Evolutionary conservation across 2,329 filamentous ascomycete genomes (phyloP).

Genomic region (Fusarium metavorans): DNA sequence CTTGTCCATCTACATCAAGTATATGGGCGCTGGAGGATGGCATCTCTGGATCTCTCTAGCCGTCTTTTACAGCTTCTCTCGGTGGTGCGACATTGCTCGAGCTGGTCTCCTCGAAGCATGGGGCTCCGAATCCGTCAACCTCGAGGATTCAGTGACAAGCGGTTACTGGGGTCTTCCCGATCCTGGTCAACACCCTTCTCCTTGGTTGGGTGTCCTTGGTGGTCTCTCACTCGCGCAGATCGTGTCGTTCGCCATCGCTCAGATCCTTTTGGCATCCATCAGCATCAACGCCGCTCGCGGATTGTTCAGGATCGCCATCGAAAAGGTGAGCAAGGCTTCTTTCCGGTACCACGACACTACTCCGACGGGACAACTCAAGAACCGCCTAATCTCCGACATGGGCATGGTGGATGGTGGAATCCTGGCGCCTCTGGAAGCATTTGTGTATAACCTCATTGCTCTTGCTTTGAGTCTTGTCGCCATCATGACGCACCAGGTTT

Average conservation of each 20-base stretch:
- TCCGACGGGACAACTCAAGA: conserved; percentile 90
- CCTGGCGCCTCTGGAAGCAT: conserved; percentile 76
- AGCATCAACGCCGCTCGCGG: conserved; percentile 81
- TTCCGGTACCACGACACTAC: conserved; percentile 95
- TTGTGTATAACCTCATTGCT: conserved; percentile 77
- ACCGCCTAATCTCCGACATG: conserved; percentile 90
- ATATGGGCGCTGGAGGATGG: conserved; percentile 83
- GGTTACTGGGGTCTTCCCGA: conserved; percentile 62
- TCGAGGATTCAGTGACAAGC: conserved; percentile 15
- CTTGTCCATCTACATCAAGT: conserved; percentile 82
- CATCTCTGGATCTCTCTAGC: conserved; percentile 78
- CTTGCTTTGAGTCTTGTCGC: conserved; percentile 81
- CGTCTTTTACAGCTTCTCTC: conserved; percentile 71
- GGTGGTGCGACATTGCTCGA: conserved; percentile 73
- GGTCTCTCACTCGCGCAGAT: conserved; percentile 73
- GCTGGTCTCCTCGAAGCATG: conserved; percentile 89
- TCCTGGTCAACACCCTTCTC: conserved; percentile 73
- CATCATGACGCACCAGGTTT: conserved; percentile 82
- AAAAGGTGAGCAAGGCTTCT: conserved; percentile 79
- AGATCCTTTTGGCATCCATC: conserved; percentile 79
- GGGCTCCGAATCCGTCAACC: conserved; percentile 70
- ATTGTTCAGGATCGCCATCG: conserved; percentile 80
- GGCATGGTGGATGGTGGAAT: conserved; percentile 91
- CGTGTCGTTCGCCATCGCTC: conserved; percentile 69
- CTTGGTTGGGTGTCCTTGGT: conserved; percentile 81